Percentiles rank a stretch among this genome's conserved stretches.
phyloP scores from a whole-genome alignment of 2,329 filamentous ascomycete species.

The Byssoonygena ceratinophila region DNA sequence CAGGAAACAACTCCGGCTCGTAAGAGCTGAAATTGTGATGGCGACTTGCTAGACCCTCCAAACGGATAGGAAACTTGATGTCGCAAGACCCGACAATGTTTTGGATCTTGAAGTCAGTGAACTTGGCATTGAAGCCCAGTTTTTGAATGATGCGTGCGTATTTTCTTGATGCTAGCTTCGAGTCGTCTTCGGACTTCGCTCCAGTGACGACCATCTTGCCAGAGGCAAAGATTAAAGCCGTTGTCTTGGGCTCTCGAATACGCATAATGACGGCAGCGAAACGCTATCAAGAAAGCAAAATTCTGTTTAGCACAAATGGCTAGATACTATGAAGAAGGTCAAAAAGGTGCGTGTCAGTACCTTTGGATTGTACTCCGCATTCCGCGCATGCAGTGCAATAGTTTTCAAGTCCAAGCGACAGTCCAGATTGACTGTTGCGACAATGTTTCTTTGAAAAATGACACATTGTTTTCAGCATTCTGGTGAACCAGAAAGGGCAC shows the following conservation, averaged over 20 bases:
- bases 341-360: slow-evolving; percentile 44
- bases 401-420: slow-evolving; percentile 97
- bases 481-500: slow-evolving; percentile 37
- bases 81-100: slow-evolving; percentile 98
- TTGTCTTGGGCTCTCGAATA: slow-evolving; percentile 98
- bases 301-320: slow-evolving; percentile 38
- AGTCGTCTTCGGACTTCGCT: slow-evolving; percentile 96
- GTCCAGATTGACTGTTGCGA: slow-evolving; percentile 96
- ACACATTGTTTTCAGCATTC: slow-evolving; percentile 36
- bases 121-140: slow-evolving; percentile 98
- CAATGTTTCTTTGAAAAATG: slow-evolving; percentile 70
- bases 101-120: slow-evolving; percentile 99
- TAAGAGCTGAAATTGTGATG: slow-evolving; percentile 99
- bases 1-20: slow-evolving; percentile 95
- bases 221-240: slow-evolving; percentile 91
- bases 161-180: slow-evolving; percentile 91
- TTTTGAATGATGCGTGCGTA: slow-evolving; percentile 99
- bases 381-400: slow-evolving; percentile 93
- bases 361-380: slow-evolving; percentile 98
- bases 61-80: slow-evolving; percentile 97
- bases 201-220: slow-evolving; percentile 99
- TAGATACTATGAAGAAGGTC: slow-evolving; percentile 16
- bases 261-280: slow-evolving; percentile 99
- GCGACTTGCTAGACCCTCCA: slow-evolving; percentile 88
- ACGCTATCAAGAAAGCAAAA: slow-evolving; percentile 54